Percentiles rank a stretch among this genome's conserved stretches.
These are phyloP conservation scores for Protostelium mycophagum DNA, from an alignment of 78 protist species.

Conservation along the genomic window DNA sequence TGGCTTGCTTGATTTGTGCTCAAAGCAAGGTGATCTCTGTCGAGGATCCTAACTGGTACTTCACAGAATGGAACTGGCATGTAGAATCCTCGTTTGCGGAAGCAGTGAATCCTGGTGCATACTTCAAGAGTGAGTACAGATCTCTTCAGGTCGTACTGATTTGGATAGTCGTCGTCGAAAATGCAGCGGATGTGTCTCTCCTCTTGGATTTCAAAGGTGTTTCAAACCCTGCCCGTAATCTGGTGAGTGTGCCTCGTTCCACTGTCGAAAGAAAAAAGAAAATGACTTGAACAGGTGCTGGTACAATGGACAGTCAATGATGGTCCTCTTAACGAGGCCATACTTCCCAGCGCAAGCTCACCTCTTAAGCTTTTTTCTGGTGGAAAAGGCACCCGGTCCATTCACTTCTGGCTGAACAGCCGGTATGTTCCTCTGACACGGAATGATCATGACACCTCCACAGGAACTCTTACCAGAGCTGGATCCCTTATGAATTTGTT, in stretches of 20 bases:
- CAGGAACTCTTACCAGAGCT: background rate
- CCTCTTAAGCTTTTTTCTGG: background rate
- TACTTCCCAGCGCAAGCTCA: background rate
- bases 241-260: background rate
- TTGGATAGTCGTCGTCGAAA: background rate
- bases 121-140: background rate
- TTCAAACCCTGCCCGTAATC: background rate
- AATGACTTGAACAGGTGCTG: background rate
- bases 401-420: background rate
- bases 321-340: background rate
- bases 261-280: background rate
- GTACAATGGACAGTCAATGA: background rate
- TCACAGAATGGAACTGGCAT: background rate
- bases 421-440: background rate
- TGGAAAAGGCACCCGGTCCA: background rate
- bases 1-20: no score
- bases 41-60: background rate
- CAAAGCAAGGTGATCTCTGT: background rate
- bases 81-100: background rate
- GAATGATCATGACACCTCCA: background rate
- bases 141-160: background rate
- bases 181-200: background rate
- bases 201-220: background rate
- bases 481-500: background rate
- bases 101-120: background rate